These are phyloP conservation scores for Cyberlindnera xishuangbannaensis DNA, from an alignment of 805 yeast genomes.

Conservation along the genomic window DNA sequence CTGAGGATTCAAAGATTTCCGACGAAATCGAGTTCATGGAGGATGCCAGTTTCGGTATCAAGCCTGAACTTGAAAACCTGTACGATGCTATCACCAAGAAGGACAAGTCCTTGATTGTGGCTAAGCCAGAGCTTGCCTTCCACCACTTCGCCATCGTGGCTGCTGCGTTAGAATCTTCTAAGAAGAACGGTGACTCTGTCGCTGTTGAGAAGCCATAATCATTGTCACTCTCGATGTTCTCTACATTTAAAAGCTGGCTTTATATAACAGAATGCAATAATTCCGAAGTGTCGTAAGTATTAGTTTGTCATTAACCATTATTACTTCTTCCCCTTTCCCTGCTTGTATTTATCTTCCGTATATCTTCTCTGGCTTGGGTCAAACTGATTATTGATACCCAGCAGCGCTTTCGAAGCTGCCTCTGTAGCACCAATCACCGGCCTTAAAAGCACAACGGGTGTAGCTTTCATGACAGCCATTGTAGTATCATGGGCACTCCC, in stretches of 20 bases:
- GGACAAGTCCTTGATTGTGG: slow-evolving; percentile 51
- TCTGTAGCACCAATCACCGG: slow-evolving; percentile 93
- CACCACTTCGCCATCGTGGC: slow-evolving; percentile 90
- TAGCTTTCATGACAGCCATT: slow-evolving; percentile 59
- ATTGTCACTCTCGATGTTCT: too few species aligned
- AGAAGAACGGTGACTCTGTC: slow-evolving; percentile 45
- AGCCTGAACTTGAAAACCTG: slow-evolving; percentile 49
- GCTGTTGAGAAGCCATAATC: slow-evolving; percentile 32
- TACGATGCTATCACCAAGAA: slow-evolving; percentile 53
- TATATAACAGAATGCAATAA: too few species aligned
- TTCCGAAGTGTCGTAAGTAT: too few species aligned
- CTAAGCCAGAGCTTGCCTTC: slow-evolving; percentile 75
- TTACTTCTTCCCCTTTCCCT: slow-evolving; percentile 13
- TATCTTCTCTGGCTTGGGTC: slow-evolving; percentile 58
- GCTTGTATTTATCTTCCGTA: slow-evolving; percentile 62
- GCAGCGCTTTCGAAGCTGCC: slow-evolving; percentile 72
- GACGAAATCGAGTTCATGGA: slow-evolving; percentile 26
- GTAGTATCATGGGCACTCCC: slow-evolving; percentile 65
- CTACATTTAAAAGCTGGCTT: too few species aligned
- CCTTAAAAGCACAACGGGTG: slow-evolving; percentile 75
- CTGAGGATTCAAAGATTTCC: slow-evolving; percentile 18
- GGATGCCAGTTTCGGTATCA: slow-evolving; percentile 49
- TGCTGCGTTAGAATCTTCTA: slow-evolving; percentile 73
- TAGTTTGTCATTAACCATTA: too few species aligned
- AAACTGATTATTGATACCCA: slow-evolving; percentile 78